These are phyloP conservation scores for Leishmania turanica DNA, from an alignment of 208 protist genomes.

Conservation along the genomic window DNA sequence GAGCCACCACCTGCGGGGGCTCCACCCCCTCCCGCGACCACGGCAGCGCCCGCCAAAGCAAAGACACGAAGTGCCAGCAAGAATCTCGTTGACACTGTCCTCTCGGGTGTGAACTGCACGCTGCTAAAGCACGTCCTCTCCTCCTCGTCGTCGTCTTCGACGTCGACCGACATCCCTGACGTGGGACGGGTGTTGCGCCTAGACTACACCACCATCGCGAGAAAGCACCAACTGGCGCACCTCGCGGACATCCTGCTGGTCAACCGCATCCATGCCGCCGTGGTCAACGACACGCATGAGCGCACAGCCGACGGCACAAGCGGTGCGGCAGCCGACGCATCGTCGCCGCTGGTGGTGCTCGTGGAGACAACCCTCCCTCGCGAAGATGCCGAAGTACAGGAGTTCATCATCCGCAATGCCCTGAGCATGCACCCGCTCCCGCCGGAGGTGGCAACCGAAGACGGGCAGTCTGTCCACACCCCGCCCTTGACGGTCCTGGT, in stretches of 20 bases:
- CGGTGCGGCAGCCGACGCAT: background rate
- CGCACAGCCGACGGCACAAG: background rate
- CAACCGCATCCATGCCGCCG: slow-evolving; percentile 37
- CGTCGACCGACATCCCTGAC: slow-evolving; percentile 21
- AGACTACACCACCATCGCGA: slow-evolving; percentile 17
- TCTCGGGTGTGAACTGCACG: slow-evolving; percentile 27
- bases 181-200: slow-evolving; percentile 29
- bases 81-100: slow-evolving; percentile 14
- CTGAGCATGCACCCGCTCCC: slow-evolving; percentile 33
- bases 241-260: slow-evolving; percentile 31
- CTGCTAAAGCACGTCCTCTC: slow-evolving; percentile 25
- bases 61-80: background rate
- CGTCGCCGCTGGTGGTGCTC: slow-evolving; percentile 25
- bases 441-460: background rate
- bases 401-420: slow-evolving; percentile 33
- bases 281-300: slow-evolving; percentile 15
- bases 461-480: background rate
- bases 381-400: slow-evolving; percentile 35
- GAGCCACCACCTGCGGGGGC: background rate
- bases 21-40: background rate
- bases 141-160: slow-evolving; percentile 26
- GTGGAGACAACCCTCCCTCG: slow-evolving; percentile 26
- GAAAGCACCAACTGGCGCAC: slow-evolving; percentile 10
- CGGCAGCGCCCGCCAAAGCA: background rate
- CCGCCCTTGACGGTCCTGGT: slow-evolving; percentile 28